A percentile compares a stretch with the other conserved stretches of the same genome.
Conservation (phyloP, 805 yeast genomes). For the Lipomyces chichibuensis region DNA sequence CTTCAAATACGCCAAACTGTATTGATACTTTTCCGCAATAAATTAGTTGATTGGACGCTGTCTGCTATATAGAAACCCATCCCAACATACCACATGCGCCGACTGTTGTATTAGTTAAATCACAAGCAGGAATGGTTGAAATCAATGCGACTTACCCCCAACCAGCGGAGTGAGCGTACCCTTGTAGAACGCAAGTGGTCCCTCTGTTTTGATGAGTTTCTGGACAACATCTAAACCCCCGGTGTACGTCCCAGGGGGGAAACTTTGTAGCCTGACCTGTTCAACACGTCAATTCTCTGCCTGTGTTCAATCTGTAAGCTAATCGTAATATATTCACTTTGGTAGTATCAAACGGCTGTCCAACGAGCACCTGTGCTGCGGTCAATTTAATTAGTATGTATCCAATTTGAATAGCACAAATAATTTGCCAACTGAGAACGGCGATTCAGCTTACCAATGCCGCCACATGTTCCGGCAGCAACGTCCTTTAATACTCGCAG, state of each 20-base stretch:
- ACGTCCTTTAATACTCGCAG: conserved; percentile 69
- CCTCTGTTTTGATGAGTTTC: conserved; percentile 75
- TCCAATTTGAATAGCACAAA: neutral
- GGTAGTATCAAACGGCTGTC: conserved; percentile 56
- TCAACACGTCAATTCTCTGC: neutral
- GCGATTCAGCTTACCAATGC: conserved; percentile 52
- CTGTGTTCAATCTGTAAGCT: neutral
- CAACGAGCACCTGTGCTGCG: conserved; percentile 84
- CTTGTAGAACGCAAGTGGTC: conserved; percentile 82
- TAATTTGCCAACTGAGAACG: neutral
- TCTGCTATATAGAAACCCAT: neutral
- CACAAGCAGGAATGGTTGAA: conserved; percentile 40
- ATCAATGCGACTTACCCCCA: conserved; percentile 53
- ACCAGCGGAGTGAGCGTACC: conserved; percentile 92
- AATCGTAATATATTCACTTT: conserved; percentile 21
- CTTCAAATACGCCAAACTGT: conserved; percentile 93
- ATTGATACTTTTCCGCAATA: conserved; percentile 57
- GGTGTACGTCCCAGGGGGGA: conserved; percentile 71
- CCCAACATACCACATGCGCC: conserved; percentile 74
- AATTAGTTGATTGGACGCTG: neutral
- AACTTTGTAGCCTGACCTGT: conserved; percentile 88
- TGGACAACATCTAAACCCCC: conserved; percentile 80
- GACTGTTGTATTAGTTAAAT: conserved; percentile 47
- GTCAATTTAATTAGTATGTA: neutral
- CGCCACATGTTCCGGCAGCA: conserved; percentile 91